phyloP scores from a whole-genome alignment of 305 asterid genomes.

The Euphrasia arctica region DNA sequence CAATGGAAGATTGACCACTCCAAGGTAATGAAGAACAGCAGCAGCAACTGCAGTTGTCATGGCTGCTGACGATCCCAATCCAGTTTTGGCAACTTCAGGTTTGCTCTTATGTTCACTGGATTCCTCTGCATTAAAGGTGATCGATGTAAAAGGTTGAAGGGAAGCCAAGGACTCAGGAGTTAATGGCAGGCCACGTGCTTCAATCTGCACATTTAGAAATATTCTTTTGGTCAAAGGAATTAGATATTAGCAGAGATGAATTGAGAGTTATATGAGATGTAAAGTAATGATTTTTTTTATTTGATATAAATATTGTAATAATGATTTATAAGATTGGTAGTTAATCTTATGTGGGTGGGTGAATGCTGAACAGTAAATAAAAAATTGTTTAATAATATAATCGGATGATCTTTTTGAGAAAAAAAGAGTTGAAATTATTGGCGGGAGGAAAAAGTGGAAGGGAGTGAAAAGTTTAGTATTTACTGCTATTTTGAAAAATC shows the following conservation, averaged over 20 bases:
- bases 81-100: slow-evolving; percentile 99
- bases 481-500: neutral
- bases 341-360: neutral
- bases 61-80: slow-evolving; percentile 97
- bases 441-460: too few species aligned
- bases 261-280: neutral
- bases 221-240: neutral
- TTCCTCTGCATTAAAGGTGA: slow-evolving; percentile 77
- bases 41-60: slow-evolving; percentile 98
- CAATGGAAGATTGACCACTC: slow-evolving; percentile 69
- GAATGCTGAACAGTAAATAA: neutral
- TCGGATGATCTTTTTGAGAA: neutral
- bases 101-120: slow-evolving; percentile 55
- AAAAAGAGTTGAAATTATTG: too few species aligned
- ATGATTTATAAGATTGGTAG: neutral
- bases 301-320: neutral
- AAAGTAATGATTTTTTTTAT: neutral
- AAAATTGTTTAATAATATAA: neutral
- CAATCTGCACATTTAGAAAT: slow-evolving; percentile 49
- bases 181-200: slow-evolving; percentile 77
- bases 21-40: slow-evolving; percentile 78
- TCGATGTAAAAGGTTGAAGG: slow-evolving; percentile 84
- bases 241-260: neutral
- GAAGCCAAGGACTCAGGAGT: slow-evolving; percentile 81
- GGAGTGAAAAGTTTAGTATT: too few species aligned